A percentile compares a stretch with the other conserved stretches of the same genome.
phyloP scores from a whole-genome alignment of 2,329 filamentous ascomycete genomes.

The Phoma sp. region DNA sequence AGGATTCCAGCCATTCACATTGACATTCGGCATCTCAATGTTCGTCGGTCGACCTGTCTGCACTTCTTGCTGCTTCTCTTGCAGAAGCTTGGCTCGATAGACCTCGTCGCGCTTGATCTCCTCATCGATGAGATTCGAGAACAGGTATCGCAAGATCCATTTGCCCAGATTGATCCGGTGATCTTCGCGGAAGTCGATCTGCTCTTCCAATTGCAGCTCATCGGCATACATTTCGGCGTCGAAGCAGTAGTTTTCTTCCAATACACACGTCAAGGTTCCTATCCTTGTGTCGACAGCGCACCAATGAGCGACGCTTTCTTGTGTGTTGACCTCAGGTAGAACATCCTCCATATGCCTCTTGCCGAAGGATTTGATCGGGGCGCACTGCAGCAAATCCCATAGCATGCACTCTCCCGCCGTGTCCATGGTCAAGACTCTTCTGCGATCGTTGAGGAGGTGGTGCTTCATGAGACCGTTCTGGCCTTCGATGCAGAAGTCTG shows the following conservation, averaged over 20 bases:
- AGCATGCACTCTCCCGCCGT: constrained; percentile 93
- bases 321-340: constrained; percentile 82
- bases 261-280: constrained; percentile 84
- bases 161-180: constrained; percentile 97
- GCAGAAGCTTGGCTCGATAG: constrained; percentile 73
- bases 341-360: constrained; percentile 95
- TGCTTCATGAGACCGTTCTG: constrained; percentile 96
- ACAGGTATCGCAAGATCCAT: constrained; percentile 93
- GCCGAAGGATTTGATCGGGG: constrained; percentile 88
- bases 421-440: constrained; percentile 87
- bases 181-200: constrained; percentile 86
- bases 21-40: constrained; percentile 62
- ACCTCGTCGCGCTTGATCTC: constrained; percentile 82
- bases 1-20: constrained; percentile 56
- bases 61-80: constrained; percentile 66
- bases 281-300: constrained; percentile 94
- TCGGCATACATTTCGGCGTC: constrained; percentile 98
- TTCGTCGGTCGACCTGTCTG: constrained; percentile 67
- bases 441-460: constrained; percentile 86
- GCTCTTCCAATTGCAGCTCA: constrained; percentile 76
- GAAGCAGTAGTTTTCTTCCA: constrained; percentile 96
- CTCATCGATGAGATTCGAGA: constrained; percentile 87
- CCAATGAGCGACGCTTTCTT: constrained; percentile 92
- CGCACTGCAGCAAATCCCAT: constrained; percentile 94
- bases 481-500: constrained; percentile 76